Base-by-base conservation (phyloP, 164 flowering plant genomes). In the Cinnamomum micranthum region DNA sequence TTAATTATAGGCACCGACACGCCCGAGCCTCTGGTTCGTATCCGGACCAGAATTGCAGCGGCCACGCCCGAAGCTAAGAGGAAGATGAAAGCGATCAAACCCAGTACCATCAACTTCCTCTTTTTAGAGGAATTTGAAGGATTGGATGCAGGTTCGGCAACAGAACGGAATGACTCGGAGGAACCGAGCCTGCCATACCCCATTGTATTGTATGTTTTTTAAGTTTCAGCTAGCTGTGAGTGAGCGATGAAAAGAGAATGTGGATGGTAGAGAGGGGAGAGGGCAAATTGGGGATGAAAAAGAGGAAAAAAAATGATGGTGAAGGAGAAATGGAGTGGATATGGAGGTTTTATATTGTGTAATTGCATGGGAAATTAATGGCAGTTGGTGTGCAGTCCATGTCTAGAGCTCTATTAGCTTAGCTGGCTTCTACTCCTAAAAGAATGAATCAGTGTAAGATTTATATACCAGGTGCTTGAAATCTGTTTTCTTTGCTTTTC, bases 181-280 rank as follows among this genome's bases (percentile, higher is more conserved):
- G 75, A 59, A 20, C 85, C 84, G 73, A 89, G 88, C 75, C 82
- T 78, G 52, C 86, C 93, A 77, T 91, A 88, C 35, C 81, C 88
- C 91, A 87, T 86, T 80, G 12, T 70, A 22, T 24, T 20, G 25
- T 7, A 2, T 15, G 23, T 69, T 6, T 9, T 9, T 14, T 3
- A 2, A 31, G 28, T 6, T 64, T 33, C 75, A 59, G 65, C 63
- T 67, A n/a, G 33, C 25, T 24, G 25, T 11, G 60, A 55, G 60
- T 10, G 19, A 55, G 20, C 1, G 60, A 55, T 1, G 17, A 14
- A 55, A 14, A 17, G 60, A 55, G n/a, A 14, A 14, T 6, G 47
- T 41, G 10, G 9, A 41, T 6, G 47, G 47, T 2, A 41, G 47
- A 41, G 47, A 41, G 47, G 2, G 11, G 47, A 41, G 47, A 7